A percentile compares a stretch with the other conserved stretches of the same genome.
These are phyloP conservation scores for Pseudonectria foliicola DNA, from an alignment of 2,329 filamentous ascomycete genomes.

Conservation along the genomic window DNA sequence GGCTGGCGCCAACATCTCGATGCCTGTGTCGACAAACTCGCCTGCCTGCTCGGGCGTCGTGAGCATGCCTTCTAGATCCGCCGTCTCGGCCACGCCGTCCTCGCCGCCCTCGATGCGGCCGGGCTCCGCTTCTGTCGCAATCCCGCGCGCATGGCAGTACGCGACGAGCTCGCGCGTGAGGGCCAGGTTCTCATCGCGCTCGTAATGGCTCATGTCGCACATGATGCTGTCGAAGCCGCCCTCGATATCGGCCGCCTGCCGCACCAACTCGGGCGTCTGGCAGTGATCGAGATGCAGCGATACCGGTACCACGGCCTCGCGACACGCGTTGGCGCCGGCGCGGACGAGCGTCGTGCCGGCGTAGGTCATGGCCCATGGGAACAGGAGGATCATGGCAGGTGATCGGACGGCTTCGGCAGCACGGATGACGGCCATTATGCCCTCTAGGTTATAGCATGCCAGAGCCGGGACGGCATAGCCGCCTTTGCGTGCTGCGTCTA, in stretches of 20 bases:
- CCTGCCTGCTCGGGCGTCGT: slow-evolving; percentile 63
- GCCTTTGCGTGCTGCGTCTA: slow-evolving; percentile 10
- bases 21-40: slow-evolving; percentile 64
- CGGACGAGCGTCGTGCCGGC: slow-evolving; percentile 47
- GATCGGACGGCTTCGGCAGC: slow-evolving; percentile 61
- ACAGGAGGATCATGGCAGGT: slow-evolving; percentile 62
- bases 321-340: slow-evolving; percentile 46
- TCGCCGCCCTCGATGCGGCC: slow-evolving; percentile 41
- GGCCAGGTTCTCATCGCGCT: slow-evolving; percentile 60
- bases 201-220: slow-evolving; percentile 70
- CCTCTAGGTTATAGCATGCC: slow-evolving; percentile 63
- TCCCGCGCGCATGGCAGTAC: slow-evolving; percentile 56
- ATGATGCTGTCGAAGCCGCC: slow-evolving; percentile 60
- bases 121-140: slow-evolving; percentile 58
- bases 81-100: slow-evolving; percentile 61
- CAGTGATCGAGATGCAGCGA: slow-evolving; percentile 61
- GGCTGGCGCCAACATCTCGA: slow-evolving; percentile 66
- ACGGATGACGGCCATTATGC: slow-evolving; percentile 57
- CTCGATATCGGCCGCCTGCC: slow-evolving; percentile 37
- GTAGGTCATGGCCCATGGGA: slow-evolving; percentile 64
- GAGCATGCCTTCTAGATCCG: slow-evolving; percentile 40
- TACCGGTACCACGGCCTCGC: slow-evolving; percentile 49
- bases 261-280: slow-evolving; percentile 53
- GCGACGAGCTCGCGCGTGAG: slow-evolving; percentile 53
- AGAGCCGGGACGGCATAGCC: slow-evolving; percentile 46